Percentiles rank a stretch among this genome's conserved stretches.
These are phyloP conservation scores for Acanthamoeba divionensis DNA, from an alignment of 208 protist species.

Conservation along the genomic window DNA sequence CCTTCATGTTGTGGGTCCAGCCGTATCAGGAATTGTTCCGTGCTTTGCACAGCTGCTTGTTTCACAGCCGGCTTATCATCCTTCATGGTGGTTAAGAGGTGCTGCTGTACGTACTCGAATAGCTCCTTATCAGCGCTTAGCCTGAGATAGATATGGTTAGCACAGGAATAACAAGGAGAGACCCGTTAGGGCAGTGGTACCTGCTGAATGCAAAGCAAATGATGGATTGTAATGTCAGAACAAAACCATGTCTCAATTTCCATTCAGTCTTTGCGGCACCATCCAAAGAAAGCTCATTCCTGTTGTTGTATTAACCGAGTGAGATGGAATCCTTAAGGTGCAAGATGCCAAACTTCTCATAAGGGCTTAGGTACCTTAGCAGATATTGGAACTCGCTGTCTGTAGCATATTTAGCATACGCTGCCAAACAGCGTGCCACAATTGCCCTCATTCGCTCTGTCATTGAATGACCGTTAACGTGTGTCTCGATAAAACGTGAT, in stretches of 20 bases:
- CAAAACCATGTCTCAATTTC: constrained; percentile 33
- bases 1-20: neutral
- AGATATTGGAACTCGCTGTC: neutral
- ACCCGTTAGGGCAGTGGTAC: neutral
- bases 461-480: too few species aligned
- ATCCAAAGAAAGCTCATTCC: constrained; percentile 25
- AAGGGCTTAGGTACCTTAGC: neutral
- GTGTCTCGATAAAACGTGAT: too few species aligned
- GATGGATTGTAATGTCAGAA: constrained; percentile 13
- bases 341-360: too few species aligned
- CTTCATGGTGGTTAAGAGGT: neutral
- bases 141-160: neutral
- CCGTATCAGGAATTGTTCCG: neutral
- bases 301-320: too few species aligned
- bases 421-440: neutral
- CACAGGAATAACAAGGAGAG: neutral
- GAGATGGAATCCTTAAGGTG: too few species aligned
- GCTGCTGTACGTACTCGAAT: neutral
- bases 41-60: neutral
- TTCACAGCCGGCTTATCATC: constrained; percentile 40
- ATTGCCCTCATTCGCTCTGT: neutral
- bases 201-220: neutral
- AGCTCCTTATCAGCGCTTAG: neutral
- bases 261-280: constrained; percentile 25
- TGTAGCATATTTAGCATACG: constrained; percentile 14